A percentile compares a stretch with the other conserved stretches of the same genome.
phyloP scores from a whole-genome alignment of 2,329 filamentous ascomycete genomes.

The Madurella fahalii region DNA sequence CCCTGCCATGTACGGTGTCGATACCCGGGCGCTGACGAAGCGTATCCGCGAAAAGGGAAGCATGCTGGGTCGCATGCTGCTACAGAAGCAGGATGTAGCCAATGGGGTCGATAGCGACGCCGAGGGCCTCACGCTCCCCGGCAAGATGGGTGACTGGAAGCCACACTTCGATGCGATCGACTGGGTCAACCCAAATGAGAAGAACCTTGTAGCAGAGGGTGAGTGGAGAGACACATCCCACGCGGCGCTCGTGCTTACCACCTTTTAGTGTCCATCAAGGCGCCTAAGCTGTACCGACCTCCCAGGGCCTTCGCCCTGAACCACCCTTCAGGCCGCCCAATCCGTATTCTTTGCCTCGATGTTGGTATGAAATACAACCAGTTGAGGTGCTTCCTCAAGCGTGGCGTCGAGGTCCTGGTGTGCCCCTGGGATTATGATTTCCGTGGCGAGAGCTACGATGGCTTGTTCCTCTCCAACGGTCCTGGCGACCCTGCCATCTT shows the following conservation, averaged over 20 bases:
- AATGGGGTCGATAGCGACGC: conserved; percentile 40
- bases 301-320: conserved; percentile 66
- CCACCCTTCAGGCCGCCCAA: conserved; percentile 80
- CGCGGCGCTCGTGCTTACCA: conserved; percentile 35
- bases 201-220: conserved; percentile 94
- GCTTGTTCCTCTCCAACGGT: conserved; percentile 96
- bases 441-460: conserved; percentile 82
- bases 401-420: conserved; percentile 89
- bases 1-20: conserved; percentile 90
- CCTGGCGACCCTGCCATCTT: conserved; percentile 91
- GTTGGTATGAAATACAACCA: conserved; percentile 99
- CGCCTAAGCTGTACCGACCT: conserved; percentile 77
- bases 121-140: conserved; percentile 39
- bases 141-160: conserved; percentile 40
- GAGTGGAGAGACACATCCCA: conserved; percentile 40
- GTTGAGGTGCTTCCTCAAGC: conserved; percentile 82
- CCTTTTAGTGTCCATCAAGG: conserved; percentile 75
- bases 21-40: conserved; percentile 91
- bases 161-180: conserved; percentile 73
- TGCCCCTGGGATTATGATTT: conserved; percentile 97
- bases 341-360: conserved; percentile 89
- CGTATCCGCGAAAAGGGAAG: conserved; percentile 89
- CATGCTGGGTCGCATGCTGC: conserved; percentile 88
- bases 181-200: conserved; percentile 88
- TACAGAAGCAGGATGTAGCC: conserved; percentile 55